Base-by-base conservation (phyloP, 495 filamentous ascomycete species). In the Penicillium salamii region DNA sequence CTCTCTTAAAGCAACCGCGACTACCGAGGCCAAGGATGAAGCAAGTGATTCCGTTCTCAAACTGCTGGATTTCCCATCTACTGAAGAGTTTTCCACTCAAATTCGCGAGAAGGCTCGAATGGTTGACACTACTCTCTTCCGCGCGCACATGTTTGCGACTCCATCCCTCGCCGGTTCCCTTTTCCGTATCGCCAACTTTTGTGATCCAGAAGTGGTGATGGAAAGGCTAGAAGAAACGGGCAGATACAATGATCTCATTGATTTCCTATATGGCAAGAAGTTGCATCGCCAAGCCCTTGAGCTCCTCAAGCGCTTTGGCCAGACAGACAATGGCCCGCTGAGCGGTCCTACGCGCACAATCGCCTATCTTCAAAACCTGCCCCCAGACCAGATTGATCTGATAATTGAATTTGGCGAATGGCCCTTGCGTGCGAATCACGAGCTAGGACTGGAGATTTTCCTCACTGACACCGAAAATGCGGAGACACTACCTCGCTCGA, bases 101-200 rank as follows among this genome's bases (percentile, higher is more conserved):
- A 77, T 97, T 11, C 78, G 83, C 11, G 75, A 84, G 34, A 88
- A 86, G 2, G 95, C 90, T 19, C 84, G 77, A 33, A 67, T 96
- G 2, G 87, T 99, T 15, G 93, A 99, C 61, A 97, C 93, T 1
- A 91, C 90, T 2, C 77, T 97, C 1, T 99, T 99, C 71, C 81
- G 92, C 19, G 85, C 89, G 2, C 91, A 93, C 61, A 97, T 97
- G 88, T 89, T 89, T 53, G 88, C 85, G 5, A 85, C 82, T 9
- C 93, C 93, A 5, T 81, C 86, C 2, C 76, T 97, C 1, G 91
- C 89, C 23, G 89, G 88, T 1, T 88, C 91, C 3, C 81, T 99
- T 1, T 96, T 99, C 69, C 90, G 95, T 12, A 90, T 97, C 41
- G 85, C 90, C 63, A 99, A 99, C 63, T 97, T 96, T 66, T 97